Conservation (phyloP, 495 filamentous ascomycete genomes). For the Penicilliopsis zonata region DNA sequence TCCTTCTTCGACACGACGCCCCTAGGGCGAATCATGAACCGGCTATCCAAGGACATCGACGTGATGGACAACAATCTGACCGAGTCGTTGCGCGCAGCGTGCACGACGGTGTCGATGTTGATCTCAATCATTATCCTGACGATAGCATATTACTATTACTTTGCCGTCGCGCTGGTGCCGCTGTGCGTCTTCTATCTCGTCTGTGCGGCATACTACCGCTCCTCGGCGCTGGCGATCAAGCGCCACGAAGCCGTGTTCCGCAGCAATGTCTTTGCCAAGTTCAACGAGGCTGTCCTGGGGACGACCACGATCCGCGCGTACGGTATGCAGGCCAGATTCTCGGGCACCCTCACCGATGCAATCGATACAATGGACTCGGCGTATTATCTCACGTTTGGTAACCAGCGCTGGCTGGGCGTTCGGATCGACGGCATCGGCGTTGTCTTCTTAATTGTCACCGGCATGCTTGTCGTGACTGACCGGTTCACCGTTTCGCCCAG, state of each 20-base stretch:
- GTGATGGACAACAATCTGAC: constrained; percentile 48
- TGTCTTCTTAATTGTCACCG: constrained; percentile 53
- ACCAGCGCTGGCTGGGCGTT: constrained; percentile 63
- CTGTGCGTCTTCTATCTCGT: too few relatives aligned
- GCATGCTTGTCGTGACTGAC: constrained; percentile 44
- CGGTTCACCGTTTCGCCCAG: constrained; percentile 48
- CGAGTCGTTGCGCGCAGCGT: constrained; percentile 42
- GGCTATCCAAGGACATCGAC: constrained; percentile 64
- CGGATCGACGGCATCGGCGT: constrained; percentile 60
- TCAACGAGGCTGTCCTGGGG: constrained; percentile 52
- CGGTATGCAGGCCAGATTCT: constrained; percentile 46
- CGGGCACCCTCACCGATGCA: constrained; percentile 47
- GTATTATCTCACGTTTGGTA: constrained; percentile 54
- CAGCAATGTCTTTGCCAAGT: constrained; percentile 61
- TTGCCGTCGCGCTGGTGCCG: constrained; percentile 44
- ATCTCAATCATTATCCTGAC: constrained; percentile 12
- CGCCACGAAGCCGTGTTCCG: constrained; percentile 57
- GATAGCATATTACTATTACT: constrained; percentile 35
- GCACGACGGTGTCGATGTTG: constrained; percentile 36
- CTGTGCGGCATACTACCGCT: too few relatives aligned
- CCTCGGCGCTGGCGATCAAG: constrained; percentile 59
- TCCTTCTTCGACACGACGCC: constrained; percentile 74
- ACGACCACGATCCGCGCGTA: constrained; percentile 62
- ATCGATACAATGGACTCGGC: constrained; percentile 48
- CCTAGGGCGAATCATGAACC: constrained; percentile 61